A percentile compares a stretch with the other conserved stretches of the same genome.
These are phyloP conservation scores for Euphorbia corollata DNA, from an alignment of 441 rosid species.

Conservation along the genomic window DNA sequence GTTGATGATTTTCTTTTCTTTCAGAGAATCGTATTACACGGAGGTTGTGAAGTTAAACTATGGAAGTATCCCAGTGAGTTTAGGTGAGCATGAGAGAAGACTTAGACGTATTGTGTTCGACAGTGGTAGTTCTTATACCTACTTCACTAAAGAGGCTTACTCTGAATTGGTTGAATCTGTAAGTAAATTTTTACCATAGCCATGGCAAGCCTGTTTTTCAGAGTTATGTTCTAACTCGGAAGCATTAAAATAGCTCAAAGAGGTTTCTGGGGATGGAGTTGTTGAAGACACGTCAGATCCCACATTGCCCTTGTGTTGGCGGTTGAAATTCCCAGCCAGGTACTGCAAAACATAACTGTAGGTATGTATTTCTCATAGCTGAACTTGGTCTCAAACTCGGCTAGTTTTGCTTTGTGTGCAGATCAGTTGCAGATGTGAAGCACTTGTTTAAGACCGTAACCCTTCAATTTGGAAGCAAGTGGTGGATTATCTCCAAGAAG, in stretches of 20 bases:
- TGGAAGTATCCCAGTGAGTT: slow-evolving; percentile 47
- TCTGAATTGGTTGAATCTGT: too few relatives aligned
- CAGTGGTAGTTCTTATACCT: too few relatives aligned
- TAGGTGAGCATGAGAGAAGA: slow-evolving; percentile 28
- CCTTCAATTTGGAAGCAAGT: slow-evolving; percentile 73
- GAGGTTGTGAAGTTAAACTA: slow-evolving; percentile 53
- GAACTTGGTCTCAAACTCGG: too few relatives aligned
- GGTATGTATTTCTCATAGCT: too few relatives aligned
- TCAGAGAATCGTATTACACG: slow-evolving; percentile 56
- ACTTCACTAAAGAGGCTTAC: too few relatives aligned
- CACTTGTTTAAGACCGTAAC: slow-evolving; percentile 66
- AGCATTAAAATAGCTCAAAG: slow-evolving; percentile 46
- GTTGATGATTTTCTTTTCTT: too few relatives aligned
- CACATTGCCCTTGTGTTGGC: slow-evolving; percentile 41
- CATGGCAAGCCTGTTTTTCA: too few relatives aligned
- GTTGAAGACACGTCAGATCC: slow-evolving; percentile 49
- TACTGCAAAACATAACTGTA: too few relatives aligned
- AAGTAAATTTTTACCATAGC: too few relatives aligned
- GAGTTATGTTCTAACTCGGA: slow-evolving; percentile 1
- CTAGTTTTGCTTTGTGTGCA: slow-evolving; percentile 27
- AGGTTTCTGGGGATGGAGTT: slow-evolving; percentile 41
- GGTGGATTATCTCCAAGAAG: slow-evolving; percentile 71
- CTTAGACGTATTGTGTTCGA: too few relatives aligned
- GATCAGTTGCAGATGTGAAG: slow-evolving; percentile 57
- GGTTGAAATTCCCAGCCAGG: too few relatives aligned